phyloP scores from a whole-genome alignment of 345 rosid genomes.

The Euphorbia pulcherrima region DNA sequence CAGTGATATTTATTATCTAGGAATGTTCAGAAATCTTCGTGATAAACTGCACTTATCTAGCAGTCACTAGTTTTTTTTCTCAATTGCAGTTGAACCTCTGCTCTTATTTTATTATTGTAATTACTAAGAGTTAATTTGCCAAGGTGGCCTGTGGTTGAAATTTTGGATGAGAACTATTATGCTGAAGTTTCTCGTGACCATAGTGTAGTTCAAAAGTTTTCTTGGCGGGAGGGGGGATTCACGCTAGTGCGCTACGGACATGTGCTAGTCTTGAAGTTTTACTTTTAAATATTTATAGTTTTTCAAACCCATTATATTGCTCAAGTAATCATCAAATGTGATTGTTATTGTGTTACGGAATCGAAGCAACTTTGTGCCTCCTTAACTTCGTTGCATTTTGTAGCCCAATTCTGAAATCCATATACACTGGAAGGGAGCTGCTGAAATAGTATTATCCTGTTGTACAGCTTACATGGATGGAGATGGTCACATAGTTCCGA shows the following conservation, averaged over 20 bases:
- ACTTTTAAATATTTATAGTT: neutral
- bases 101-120: neutral
- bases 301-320: neutral
- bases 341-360: neutral
- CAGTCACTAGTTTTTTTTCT: neutral
- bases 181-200: neutral
- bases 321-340: neutral
- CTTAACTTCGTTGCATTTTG: conserved; percentile 8
- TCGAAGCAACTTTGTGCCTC: neutral
- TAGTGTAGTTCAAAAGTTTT: neutral
- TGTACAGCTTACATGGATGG: conserved; percentile 64
- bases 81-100: neutral
- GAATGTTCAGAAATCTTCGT: neutral
- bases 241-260: neutral
- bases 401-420: conserved; percentile 75
- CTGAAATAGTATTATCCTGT: conserved; percentile 81
- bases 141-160: neutral
- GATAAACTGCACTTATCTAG: neutral
- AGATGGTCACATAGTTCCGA: conserved; percentile 47
- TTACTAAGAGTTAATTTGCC: neutral
- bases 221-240: no score
- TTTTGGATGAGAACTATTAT: neutral
- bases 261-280: neutral
- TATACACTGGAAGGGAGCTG: conserved; percentile 85
- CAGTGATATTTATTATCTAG: neutral